phyloP scores from a whole-genome alignment of 2,329 filamentous ascomycete species.

The Cladosporium sp. region DNA sequence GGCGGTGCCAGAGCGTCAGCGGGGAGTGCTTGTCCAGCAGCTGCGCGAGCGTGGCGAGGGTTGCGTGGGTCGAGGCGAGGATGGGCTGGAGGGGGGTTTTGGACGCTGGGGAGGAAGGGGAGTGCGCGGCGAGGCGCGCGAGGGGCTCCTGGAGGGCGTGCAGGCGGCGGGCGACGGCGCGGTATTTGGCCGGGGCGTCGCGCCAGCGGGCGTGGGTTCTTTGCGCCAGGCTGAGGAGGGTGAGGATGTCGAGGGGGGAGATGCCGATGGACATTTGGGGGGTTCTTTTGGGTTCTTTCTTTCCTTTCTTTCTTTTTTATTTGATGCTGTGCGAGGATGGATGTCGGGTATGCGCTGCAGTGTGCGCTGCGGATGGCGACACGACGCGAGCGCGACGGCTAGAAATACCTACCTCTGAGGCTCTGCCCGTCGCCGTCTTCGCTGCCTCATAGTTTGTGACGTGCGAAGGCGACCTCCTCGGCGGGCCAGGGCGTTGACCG shows the following conservation, averaged over 20 bases:
- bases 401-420: too few species aligned
- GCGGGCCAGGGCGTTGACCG: too few species aligned
- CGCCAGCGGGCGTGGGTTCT: background rate
- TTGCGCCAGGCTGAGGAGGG: background rate
- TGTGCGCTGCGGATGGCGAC: too few species aligned
- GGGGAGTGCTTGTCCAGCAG: background rate
- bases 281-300: too few species aligned
- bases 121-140: background rate
- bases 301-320: too few species aligned
- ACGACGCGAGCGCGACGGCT: too few species aligned
- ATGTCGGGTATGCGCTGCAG: too few species aligned
- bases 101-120: background rate
- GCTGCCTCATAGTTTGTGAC: too few species aligned
- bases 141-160: background rate
- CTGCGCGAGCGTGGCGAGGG: background rate
- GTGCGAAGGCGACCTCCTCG: too few species aligned
- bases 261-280: background rate
- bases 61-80: background rate
- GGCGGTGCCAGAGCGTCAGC: slow-evolving; percentile 1
- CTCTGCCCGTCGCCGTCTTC: too few species aligned
- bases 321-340: background rate
- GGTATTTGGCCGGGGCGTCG: slow-evolving; percentile 1
- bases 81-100: background rate
- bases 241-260: background rate
- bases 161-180: background rate